phyloP scores from a whole-genome alignment of 2,329 filamentous ascomycete genomes.

The Sclerotinia subarctica region DNA sequence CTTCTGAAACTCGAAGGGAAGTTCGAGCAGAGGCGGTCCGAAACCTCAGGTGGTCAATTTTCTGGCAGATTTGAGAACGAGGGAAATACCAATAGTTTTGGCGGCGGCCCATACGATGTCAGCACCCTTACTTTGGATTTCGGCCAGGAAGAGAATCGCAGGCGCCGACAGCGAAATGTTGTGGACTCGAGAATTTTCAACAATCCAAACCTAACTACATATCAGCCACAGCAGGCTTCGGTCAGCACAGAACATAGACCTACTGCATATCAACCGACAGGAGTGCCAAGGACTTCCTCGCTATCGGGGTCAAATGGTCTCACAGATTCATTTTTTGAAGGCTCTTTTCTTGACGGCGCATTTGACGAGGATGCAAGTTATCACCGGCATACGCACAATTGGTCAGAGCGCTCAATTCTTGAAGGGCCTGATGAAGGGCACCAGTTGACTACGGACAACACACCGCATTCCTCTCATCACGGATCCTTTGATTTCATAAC shows the following conservation, averaged over 20 bases:
- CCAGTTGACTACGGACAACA: conserved; percentile 28
- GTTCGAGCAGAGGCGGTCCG: conserved; percentile 55
- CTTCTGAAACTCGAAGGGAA: conserved; percentile 88
- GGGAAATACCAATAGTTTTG: conserved; percentile 34
- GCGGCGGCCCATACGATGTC: conserved; percentile 28
- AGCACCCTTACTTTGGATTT: conserved; percentile 26
- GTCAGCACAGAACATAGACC: conserved; percentile 32
- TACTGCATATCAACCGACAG: conserved; percentile 34
- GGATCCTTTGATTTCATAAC: conserved; percentile 53
- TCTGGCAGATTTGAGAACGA: conserved; percentile 19
- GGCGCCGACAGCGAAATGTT: conserved; percentile 48
- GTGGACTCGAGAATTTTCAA: conserved; percentile 43
- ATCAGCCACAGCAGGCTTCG: conserved; percentile 27
- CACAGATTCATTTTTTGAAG: conserved; percentile 71
- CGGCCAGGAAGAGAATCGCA: conserved; percentile 43
- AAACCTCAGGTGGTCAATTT: conserved; percentile 27
- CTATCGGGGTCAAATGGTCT: conserved; percentile 58
- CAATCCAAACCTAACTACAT: conserved; percentile 32
- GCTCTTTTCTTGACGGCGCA: conserved; percentile 71
- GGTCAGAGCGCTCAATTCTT: conserved; percentile 55
- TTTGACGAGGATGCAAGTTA: conserved; percentile 48
- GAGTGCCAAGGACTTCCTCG: conserved; percentile 32
- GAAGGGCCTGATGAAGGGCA: conserved; percentile 46
- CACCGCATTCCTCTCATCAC: conserved; percentile 38
- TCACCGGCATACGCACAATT: conserved; percentile 45